phyloP scores from a whole-genome alignment of 129 eudicot species.

The Rutidosis leptorrhynchoides region DNA sequence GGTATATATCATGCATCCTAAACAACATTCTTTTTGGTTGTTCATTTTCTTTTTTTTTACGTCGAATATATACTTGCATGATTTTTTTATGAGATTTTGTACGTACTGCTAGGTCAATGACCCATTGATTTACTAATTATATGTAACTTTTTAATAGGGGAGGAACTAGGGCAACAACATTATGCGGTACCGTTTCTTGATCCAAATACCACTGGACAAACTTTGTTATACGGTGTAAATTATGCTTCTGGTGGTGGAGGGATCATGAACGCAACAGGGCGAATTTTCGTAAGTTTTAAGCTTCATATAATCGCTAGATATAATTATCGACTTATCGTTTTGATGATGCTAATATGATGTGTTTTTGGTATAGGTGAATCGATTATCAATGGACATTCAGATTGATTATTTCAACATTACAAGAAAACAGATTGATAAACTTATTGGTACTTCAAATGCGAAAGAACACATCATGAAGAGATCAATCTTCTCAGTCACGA shows the following conservation, averaged over 20 bases:
- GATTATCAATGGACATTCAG: conserved; percentile 91
- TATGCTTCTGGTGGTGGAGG: conserved; percentile 99
- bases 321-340: neutral
- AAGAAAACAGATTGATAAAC: conserved; percentile 64
- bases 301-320: neutral
- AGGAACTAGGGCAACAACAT: conserved; percentile 67
- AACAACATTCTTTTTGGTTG: neutral
- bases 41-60: neutral
- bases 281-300: conserved; percentile 65
- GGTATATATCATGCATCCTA: conserved; percentile 55
- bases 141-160: conserved; percentile 43
- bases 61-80: neutral
- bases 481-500: conserved; percentile 83
- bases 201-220: conserved; percentile 84
- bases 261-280: conserved; percentile 87
- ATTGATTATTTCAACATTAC: conserved; percentile 92
- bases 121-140: too few species aligned
- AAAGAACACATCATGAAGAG: conserved; percentile 55
- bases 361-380: conserved; percentile 56
- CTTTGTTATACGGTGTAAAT: conserved; percentile 71
- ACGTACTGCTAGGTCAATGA: too few species aligned
- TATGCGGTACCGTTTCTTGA: conserved; percentile 83
- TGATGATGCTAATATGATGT: conserved; percentile 2
- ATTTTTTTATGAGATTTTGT: too few species aligned
- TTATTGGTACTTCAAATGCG: conserved; percentile 71